Evolutionary conservation across 208 protist genomes (phyloP).

Genomic region (Wallacemonas sp.): DNA sequence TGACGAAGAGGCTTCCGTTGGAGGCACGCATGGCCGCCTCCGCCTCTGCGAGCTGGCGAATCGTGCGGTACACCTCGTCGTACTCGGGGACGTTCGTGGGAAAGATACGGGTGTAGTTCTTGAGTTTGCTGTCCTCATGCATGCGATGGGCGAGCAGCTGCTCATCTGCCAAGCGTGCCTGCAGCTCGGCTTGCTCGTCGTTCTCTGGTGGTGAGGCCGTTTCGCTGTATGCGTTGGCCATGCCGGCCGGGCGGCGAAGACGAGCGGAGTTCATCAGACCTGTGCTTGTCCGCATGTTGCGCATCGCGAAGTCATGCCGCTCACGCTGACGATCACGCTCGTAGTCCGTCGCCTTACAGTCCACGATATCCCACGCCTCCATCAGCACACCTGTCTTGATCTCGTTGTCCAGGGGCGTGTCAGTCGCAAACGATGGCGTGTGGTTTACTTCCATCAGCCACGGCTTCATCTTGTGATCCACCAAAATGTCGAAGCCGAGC

Average conservation of each 20-base stretch:
- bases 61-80: slow-evolving; percentile 70
- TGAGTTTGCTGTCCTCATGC: slow-evolving; percentile 77
- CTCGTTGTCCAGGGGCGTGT: slow-evolving; percentile 91
- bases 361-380: slow-evolving; percentile 89
- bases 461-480: slow-evolving; percentile 91
- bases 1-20: slow-evolving; percentile 37
- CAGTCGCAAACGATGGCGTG: slow-evolving; percentile 93
- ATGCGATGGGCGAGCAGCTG: slow-evolving; percentile 21
- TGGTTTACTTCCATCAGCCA: slow-evolving; percentile 98
- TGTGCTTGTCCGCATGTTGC: slow-evolving; percentile 66
- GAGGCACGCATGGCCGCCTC: slow-evolving; percentile 28
- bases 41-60: slow-evolving; percentile 43
- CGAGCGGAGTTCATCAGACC: slow-evolving; percentile 1
- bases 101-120: slow-evolving; percentile 83
- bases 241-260: slow-evolving; percentile 1
- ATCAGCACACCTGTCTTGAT: slow-evolving; percentile 91
- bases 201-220: not conserved
- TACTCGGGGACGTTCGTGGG: slow-evolving; percentile 57
- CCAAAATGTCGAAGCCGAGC: slow-evolving; percentile 96
- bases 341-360: slow-evolving; percentile 74
- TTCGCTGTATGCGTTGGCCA: slow-evolving; percentile 3
- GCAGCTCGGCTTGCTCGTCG: slow-evolving; percentile 19
- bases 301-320: slow-evolving; percentile 72
- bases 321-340: slow-evolving; percentile 61
- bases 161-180: slow-evolving; percentile 17